These are phyloP conservation scores for Iberis amara DNA, from an alignment of 441 rosid species.

Conservation along the genomic window DNA sequence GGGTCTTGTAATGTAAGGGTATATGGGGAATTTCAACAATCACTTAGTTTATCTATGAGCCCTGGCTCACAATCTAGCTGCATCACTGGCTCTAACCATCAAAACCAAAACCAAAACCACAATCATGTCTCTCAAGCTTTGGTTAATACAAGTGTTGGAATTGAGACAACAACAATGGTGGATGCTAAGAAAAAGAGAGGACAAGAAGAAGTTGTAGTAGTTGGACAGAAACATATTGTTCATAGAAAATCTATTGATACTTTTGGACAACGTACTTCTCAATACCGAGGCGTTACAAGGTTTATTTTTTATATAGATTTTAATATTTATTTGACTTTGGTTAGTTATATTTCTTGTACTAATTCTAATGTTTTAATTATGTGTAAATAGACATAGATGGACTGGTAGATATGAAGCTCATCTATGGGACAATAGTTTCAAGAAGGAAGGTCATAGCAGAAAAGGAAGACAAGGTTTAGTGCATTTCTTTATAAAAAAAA, in stretches of 20 bases:
- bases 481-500: background rate
- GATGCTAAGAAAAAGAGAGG: slow-evolving; percentile 77
- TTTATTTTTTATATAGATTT: background rate
- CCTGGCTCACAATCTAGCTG: slow-evolving; percentile 96
- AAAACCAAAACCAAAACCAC: slow-evolving; percentile 27
- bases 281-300: slow-evolving; percentile 98
- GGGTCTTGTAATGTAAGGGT: slow-evolving; percentile 45
- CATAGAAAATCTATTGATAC: slow-evolving; percentile 97
- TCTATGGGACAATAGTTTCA: slow-evolving; percentile 97
- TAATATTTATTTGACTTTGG: background rate
- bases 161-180: slow-evolving; percentile 27
- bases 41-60: slow-evolving; percentile 93
- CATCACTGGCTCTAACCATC: slow-evolving; percentile 54
- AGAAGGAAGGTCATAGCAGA: slow-evolving; percentile 99
- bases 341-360: background rate
- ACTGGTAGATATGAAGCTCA: slow-evolving; percentile 99
- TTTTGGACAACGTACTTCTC: slow-evolving; percentile 97
- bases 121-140: slow-evolving; percentile 31
- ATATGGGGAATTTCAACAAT: slow-evolving; percentile 79
- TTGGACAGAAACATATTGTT: slow-evolving; percentile 64
- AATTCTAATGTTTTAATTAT: background rate
- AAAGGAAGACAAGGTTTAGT: slow-evolving; percentile 90
- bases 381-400: slow-evolving; percentile 77
- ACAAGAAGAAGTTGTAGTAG: slow-evolving; percentile 41
- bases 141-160: slow-evolving; percentile 33